phyloP scores from a whole-genome alignment of 1,139 yeast genomes.

The Suhomyces chickasaworum region DNA sequence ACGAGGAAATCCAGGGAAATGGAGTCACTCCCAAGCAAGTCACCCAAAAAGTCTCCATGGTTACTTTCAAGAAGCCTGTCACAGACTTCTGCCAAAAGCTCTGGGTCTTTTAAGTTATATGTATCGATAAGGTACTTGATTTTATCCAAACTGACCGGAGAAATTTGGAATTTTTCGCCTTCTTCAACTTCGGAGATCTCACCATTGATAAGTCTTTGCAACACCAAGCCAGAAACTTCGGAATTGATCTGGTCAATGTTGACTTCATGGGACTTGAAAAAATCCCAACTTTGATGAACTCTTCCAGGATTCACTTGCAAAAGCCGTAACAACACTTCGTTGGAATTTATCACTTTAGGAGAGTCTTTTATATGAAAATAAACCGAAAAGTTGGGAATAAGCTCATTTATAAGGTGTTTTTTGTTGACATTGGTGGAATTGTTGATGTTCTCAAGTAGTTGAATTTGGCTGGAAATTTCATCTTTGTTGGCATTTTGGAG shows the following conservation, averaged over 20 bases:
- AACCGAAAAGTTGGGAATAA: constrained; percentile 36
- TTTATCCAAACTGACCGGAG: constrained; percentile 10
- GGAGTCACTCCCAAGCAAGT: not conserved
- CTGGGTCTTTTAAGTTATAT: not conserved
- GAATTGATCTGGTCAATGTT: constrained; percentile 13
- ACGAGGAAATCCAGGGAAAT: constrained; percentile 5
- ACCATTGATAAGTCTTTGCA: constrained; percentile 27
- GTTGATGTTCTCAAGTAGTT: constrained; percentile 16
- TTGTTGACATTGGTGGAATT: constrained; percentile 15
- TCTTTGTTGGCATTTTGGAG: constrained; percentile 8
- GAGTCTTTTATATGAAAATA: constrained; percentile 28
- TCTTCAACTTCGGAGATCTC: constrained; percentile 11
- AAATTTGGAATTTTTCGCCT: constrained; percentile 8
- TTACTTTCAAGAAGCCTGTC: constrained; percentile 11
- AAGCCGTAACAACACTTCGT: constrained; percentile 21
- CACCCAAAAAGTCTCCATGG: constrained; percentile 5
- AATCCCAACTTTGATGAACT: constrained; percentile 38
- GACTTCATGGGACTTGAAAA: constrained; percentile 29
- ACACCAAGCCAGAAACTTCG: constrained; percentile 21
- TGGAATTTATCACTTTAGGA: constrained; percentile 15
- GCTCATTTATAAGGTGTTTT: constrained; percentile 16
- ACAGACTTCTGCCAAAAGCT: not conserved
- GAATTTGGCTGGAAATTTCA: constrained; percentile 9
- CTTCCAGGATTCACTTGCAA: constrained; percentile 44
- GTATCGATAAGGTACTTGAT: constrained; percentile 10